A percentile compares a stretch with the other conserved stretches of the same genome.
Evolutionary conservation across 768 basidiomycete genomes (phyloP).

Genomic region (Macrocybe gigantea): DNA sequence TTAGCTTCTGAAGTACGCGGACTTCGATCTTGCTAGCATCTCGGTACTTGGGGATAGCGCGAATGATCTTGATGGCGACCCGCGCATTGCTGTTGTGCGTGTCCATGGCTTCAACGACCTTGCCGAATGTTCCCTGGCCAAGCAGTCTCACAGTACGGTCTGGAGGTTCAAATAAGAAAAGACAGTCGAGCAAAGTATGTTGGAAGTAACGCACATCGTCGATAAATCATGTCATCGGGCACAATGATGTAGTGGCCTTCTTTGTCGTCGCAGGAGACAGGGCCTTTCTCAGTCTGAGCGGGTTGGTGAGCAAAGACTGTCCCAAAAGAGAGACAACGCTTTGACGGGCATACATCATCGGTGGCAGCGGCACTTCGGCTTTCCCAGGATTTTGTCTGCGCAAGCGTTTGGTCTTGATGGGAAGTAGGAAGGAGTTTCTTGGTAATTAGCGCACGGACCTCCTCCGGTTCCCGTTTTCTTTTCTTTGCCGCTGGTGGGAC

Average conservation of each 20-base stretch:
- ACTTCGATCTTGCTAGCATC: conserved; percentile 99
- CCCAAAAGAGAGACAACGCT: conserved; percentile 12
- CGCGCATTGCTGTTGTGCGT: conserved; percentile 55
- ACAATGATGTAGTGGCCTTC: conserved; percentile 98
- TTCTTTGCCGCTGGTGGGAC: conserved; percentile 76
- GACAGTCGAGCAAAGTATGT: conserved; percentile 4
- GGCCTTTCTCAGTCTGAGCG: conserved; percentile 56
- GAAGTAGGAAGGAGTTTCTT: conserved; percentile 55
- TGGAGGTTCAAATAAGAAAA: conserved; percentile 25
- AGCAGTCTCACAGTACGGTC: conserved; percentile 89
- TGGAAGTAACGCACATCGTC: conserved; percentile 58
- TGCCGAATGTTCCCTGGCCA: conserved; percentile 98
- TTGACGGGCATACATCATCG: conserved; percentile 54
- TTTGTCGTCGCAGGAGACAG: conserved; percentile 87
- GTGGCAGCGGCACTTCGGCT: conserved; percentile 57
- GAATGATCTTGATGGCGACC: conserved; percentile 98
- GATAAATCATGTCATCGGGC: conserved; percentile 82
- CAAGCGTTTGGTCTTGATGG: conserved; percentile 44
- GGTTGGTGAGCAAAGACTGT: conserved; percentile 19
- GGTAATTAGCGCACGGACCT: conserved; percentile 58
- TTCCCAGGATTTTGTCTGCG: conserved; percentile 60
- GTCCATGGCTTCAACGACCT: conserved; percentile 93
- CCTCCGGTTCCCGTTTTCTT: conserved; percentile 76
- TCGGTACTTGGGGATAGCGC: conserved; percentile 97
- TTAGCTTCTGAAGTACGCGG: conserved; percentile 87